Percentiles rank a stretch among this genome's conserved stretches.
Conservation (phyloP, 2,329 filamentous ascomycete genomes). For the Fusarium oligoseptatum region DNA sequence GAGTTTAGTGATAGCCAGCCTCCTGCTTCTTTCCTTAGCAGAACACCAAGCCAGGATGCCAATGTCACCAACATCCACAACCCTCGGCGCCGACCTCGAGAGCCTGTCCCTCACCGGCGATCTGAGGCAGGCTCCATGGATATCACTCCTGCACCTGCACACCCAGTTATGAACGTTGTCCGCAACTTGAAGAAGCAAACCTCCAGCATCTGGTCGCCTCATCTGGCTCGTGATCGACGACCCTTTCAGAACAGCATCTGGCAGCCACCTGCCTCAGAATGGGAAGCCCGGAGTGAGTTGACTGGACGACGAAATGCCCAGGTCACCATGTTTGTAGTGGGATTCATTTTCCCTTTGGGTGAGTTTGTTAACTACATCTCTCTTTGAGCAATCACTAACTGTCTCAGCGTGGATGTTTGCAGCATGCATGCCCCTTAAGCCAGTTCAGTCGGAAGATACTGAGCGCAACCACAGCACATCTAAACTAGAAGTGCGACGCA, state of each 20-base stretch:
- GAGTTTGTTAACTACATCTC: conserved; percentile 48
- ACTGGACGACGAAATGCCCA: conserved; percentile 80
- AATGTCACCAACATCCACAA: conserved; percentile 61
- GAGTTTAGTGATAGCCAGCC: conserved; percentile 63
- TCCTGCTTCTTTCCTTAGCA: conserved; percentile 59
- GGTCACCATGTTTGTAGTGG: conserved; percentile 79
- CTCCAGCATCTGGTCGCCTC: conserved; percentile 79
- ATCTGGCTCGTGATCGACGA: conserved; percentile 74
- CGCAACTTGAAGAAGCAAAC: conserved; percentile 60
- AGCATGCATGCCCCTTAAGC: conserved; percentile 78
- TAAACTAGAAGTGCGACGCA: conserved; percentile 55
- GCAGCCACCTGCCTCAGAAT: conserved; percentile 79
- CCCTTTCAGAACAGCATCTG: conserved; percentile 73
- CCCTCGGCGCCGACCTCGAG: conserved; percentile 59
- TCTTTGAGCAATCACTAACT: conserved; percentile 22
- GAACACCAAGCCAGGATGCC: conserved; percentile 64
- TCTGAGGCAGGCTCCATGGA: conserved; percentile 57
- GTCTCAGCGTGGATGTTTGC: conserved; percentile 81
- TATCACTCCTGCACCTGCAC: conserved; percentile 54
- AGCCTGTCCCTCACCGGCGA: conserved; percentile 40
- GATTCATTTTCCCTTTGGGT: conserved; percentile 83
- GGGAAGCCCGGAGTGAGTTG: conserved; percentile 70
- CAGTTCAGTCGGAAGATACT: conserved; percentile 63
- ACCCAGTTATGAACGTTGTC: conserved; percentile 45
- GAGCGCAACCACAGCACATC: conserved; percentile 60